phyloP scores from a whole-genome alignment of 371 early-diverging fungal genomes.

The Rhizopus stolonifer region DNA sequence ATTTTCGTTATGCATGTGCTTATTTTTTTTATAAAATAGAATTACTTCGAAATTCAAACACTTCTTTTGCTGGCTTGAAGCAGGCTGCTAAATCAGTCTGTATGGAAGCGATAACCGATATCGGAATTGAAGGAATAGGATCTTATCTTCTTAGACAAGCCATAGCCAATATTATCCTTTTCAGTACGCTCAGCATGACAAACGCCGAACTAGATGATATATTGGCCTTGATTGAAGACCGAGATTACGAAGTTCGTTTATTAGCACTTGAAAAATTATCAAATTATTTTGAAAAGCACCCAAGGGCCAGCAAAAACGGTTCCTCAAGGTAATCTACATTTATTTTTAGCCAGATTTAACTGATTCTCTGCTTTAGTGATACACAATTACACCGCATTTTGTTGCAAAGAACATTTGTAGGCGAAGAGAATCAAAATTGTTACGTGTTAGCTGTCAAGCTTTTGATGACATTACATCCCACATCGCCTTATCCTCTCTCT shows the following conservation, averaged over 20 bases:
- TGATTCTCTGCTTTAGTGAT: constrained; percentile 2
- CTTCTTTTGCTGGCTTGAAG: constrained; percentile 2
- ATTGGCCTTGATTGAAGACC: constrained; percentile 31
- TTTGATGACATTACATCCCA: constrained; percentile 31
- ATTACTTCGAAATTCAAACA: constrained; percentile 18
- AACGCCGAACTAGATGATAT: constrained; percentile 16
- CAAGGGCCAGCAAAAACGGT: constrained; percentile 13
- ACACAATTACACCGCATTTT: constrained; percentile 37
- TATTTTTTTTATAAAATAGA: background rate
- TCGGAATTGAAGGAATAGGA: constrained; percentile 40
- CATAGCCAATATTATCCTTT: constrained; percentile 46
- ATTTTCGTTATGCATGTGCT: too few relatives aligned
- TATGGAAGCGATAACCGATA: constrained; percentile 9
- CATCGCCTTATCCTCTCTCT: constrained; percentile 34
- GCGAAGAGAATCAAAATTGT: constrained; percentile 55
- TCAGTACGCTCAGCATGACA: constrained; percentile 23
- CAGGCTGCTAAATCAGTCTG: background rate
- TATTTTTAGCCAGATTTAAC: background rate
- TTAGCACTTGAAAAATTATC: constrained; percentile 45
- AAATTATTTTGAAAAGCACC: constrained; percentile 7
- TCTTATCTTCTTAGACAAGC: constrained; percentile 46
- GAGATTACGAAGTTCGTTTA: constrained; percentile 64
- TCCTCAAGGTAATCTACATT: background rate
- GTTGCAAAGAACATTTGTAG: constrained; percentile 48
- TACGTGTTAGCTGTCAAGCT: constrained; percentile 49